Percentiles rank a stretch among this genome's conserved stretches.
These are phyloP conservation scores for Plasmodium berghei DNA, from an alignment of 169 alveolate species.

Conservation along the genomic window DNA sequence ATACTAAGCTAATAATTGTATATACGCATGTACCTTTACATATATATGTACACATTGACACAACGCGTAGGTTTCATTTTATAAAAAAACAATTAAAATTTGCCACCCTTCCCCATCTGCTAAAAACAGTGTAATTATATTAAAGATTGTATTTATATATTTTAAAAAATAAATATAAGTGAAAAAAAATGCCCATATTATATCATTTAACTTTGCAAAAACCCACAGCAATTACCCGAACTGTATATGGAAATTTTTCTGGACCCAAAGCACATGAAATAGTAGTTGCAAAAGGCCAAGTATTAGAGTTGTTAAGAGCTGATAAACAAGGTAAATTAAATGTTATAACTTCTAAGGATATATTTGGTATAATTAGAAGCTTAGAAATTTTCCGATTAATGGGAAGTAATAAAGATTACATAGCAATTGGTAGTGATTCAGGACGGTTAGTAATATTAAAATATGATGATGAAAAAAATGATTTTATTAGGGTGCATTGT, in stretches of 20 bases:
- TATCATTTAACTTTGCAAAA: conserved; percentile 96
- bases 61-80: too few relatives aligned
- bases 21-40: background rate
- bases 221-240: conserved; percentile 96
- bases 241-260: conserved; percentile 98
- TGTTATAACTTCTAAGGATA: conserved; percentile 92
- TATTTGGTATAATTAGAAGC: conserved; percentile 95
- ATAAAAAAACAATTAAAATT: too few relatives aligned
- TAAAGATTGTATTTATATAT: background rate
- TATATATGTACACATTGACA: background rate
- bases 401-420: conserved; percentile 94
- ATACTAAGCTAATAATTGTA: background rate
- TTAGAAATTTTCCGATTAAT: conserved; percentile 95
- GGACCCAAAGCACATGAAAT: conserved; percentile 98
- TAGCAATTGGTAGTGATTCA: conserved; percentile 97
- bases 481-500: conserved; percentile 94
- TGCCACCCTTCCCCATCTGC: background rate
- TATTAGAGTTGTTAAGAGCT: conserved; percentile 94
- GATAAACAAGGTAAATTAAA: conserved; percentile 95
- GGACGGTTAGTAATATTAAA: conserved; percentile 96
- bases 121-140: background rate
- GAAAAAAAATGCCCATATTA: conserved; percentile 92
- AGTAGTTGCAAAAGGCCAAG: conserved; percentile 96
- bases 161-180: too few relatives aligned
- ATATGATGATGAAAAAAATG: conserved; percentile 88